Evolutionary conservation across 768 basidiomycete genomes (phyloP).

Genomic region (Pisolithus tinctorius): DNA sequence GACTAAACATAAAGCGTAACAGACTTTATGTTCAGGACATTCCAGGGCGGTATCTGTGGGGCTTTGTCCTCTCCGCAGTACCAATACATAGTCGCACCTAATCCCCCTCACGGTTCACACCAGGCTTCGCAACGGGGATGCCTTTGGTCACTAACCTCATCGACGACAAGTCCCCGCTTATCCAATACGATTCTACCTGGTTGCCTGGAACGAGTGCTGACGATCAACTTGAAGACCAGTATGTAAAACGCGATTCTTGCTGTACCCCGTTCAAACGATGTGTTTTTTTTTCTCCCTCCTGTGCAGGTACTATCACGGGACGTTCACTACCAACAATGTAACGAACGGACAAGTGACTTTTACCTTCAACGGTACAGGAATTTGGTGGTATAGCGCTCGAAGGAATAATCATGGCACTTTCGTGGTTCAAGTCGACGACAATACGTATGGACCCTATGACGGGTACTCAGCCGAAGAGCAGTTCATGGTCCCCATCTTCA

Average conservation of each 20-base stretch:
- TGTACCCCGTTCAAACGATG: neutral
- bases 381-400: conserved; percentile 46
- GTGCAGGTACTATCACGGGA: conserved; percentile 32
- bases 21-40: too few species aligned
- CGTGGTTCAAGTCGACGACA: conserved; percentile 35
- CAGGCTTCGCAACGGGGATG: conserved; percentile 7
- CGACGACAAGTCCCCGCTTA: conserved; percentile 30
- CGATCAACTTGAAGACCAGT: conserved; percentile 13
- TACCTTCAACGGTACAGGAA: conserved; percentile 42
- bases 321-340: conserved; percentile 32
- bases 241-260: neutral
- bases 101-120: too few species aligned
- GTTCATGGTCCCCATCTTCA: conserved; percentile 40
- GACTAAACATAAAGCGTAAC: too few species aligned
- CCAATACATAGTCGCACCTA: conserved; percentile 30
- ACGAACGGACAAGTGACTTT: conserved; percentile 31
- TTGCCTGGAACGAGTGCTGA: conserved; percentile 7
- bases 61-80: too few species aligned
- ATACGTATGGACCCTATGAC: conserved; percentile 18
- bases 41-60: too few species aligned
- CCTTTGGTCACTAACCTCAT: conserved; percentile 19
- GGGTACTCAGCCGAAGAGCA: conserved; percentile 20
- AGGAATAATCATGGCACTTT: conserved; percentile 42
- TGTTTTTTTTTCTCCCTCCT: neutral
- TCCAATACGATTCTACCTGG: conserved; percentile 22